Conservation (phyloP, 192 early-diverging fungal genomes). For the Coemansia sp. region DNA sequence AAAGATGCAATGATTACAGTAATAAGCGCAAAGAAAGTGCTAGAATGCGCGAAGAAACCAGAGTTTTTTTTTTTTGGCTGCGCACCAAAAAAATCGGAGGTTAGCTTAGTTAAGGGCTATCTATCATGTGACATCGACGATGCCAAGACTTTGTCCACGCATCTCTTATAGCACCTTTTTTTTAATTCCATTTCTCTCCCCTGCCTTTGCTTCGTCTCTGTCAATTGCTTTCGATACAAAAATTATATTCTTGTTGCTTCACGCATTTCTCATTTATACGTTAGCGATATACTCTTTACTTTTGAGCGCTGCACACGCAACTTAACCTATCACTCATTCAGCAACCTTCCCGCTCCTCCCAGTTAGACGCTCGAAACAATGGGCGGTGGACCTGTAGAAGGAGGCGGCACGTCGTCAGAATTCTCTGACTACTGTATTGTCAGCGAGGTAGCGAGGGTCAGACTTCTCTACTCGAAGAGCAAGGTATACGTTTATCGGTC, state of each 20-base stretch:
- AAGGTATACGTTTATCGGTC: constrained; percentile 74
- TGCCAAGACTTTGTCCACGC: constrained; percentile 23
- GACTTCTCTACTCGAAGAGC: constrained; percentile 65
- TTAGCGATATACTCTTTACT: background rate
- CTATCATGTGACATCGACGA: constrained; percentile 22
- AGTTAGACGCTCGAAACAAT: constrained; percentile 10
- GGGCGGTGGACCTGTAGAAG: constrained; percentile 51
- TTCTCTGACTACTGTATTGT: constrained; percentile 55
- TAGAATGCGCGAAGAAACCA: background rate
- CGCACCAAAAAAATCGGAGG: background rate
- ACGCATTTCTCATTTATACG: background rate
- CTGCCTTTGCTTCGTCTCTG: background rate
- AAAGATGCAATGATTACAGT: background rate
- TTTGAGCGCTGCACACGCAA: background rate
- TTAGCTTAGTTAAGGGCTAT: constrained; percentile 2
- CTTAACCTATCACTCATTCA: background rate
- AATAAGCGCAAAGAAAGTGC: background rate
- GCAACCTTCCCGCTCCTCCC: background rate
- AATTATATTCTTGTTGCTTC: background rate
- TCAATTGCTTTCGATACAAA: background rate
- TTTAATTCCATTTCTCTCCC: background rate
- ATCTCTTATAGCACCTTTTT: background rate
- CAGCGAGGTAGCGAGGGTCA: constrained; percentile 47
- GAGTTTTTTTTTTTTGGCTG: background rate
- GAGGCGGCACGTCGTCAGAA: constrained; percentile 29